Conservation (phyloP, 805 yeast genomes). For the Torulaspora gathmanii region DNA sequence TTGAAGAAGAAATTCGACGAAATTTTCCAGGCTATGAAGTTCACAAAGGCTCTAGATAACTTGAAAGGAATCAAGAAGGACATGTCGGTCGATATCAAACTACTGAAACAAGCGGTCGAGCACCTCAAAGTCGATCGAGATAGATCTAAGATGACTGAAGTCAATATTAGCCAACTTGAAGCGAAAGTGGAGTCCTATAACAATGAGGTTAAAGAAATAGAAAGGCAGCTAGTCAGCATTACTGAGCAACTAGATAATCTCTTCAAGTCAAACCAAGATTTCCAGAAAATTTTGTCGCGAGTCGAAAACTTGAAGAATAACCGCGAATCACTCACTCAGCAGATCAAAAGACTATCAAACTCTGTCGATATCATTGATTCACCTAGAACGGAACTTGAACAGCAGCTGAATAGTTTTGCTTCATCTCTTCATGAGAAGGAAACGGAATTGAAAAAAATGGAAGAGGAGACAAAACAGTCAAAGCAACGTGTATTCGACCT, state of each 20-base stretch:
- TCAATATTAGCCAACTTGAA: slow-evolving; percentile 43
- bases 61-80: slow-evolving; percentile 74
- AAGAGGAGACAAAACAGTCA: slow-evolving; percentile 19
- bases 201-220: slow-evolving; percentile 46
- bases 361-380: slow-evolving; percentile 27
- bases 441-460: slow-evolving; percentile 26
- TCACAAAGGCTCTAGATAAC: slow-evolving; percentile 81
- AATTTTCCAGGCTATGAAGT: slow-evolving; percentile 90
- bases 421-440: slow-evolving; percentile 30
- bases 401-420: slow-evolving; percentile 42
- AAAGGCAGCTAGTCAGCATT: slow-evolving; percentile 46
- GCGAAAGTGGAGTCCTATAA: slow-evolving; percentile 43
- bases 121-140: slow-evolving; percentile 70
- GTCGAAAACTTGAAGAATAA: slow-evolving; percentile 53
- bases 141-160: slow-evolving; percentile 57
- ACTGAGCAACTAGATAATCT: slow-evolving; percentile 58
- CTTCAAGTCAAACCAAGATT: slow-evolving; percentile 75
- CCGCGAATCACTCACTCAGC: slow-evolving; percentile 43
- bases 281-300: slow-evolving; percentile 63
- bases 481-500: slow-evolving; percentile 25
- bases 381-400: slow-evolving; percentile 38
- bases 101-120: slow-evolving; percentile 72
- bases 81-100: slow-evolving; percentile 65
- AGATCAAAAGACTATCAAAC: slow-evolving; percentile 44
- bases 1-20: slow-evolving; percentile 93